phyloP scores from a whole-genome alignment of 2,329 filamentous ascomycete genomes.

The Exophiala viscosa region DNA sequence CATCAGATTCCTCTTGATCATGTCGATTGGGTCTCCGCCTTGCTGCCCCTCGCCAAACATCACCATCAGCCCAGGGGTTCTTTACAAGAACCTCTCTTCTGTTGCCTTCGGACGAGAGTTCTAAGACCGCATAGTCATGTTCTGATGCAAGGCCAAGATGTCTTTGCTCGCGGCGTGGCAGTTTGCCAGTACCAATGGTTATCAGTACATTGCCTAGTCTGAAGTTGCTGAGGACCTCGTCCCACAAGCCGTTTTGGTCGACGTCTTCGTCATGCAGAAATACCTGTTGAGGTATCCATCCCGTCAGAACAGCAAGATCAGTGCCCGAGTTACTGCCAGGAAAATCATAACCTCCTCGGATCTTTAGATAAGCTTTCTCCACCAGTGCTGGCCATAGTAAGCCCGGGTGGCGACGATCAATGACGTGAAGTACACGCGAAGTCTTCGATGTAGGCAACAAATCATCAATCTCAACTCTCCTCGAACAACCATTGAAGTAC shows the following conservation, averaged over 20 bases:
- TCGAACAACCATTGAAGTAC: conserved; percentile 91
- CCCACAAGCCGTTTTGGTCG: conserved; percentile 73
- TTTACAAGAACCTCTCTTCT: conserved; percentile 76
- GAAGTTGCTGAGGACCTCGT: conserved; percentile 69
- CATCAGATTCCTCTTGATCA: conserved; percentile 7
- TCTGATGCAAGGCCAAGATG: conserved; percentile 79
- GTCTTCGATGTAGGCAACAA: conserved; percentile 74
- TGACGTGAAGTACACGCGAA: conserved; percentile 74
- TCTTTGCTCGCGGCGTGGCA: conserved; percentile 72
- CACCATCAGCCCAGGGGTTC: conserved; percentile 88
- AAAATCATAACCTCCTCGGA: conserved; percentile 94
- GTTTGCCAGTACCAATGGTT: conserved; percentile 82
- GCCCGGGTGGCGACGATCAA: conserved; percentile 76
- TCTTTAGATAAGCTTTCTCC: conserved; percentile 94
- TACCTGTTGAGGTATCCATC: conserved; percentile 95
- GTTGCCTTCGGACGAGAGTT: conserved; percentile 63
- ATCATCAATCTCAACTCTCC: conserved; percentile 85
- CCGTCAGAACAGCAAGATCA: conserved; percentile 85
- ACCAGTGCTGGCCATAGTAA: conserved; percentile 87
- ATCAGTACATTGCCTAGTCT: conserved; percentile 75
- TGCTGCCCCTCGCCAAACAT: conserved; percentile 32
- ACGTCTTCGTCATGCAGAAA: conserved; percentile 85
- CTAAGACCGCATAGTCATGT: conserved; percentile 89
- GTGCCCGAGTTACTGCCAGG: conserved; percentile 96
- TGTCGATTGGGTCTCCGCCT: conserved; percentile 24